These are phyloP conservation scores for Phytophthora megakarya DNA, from an alignment of 352 stramenopile species.

Conservation along the genomic window DNA sequence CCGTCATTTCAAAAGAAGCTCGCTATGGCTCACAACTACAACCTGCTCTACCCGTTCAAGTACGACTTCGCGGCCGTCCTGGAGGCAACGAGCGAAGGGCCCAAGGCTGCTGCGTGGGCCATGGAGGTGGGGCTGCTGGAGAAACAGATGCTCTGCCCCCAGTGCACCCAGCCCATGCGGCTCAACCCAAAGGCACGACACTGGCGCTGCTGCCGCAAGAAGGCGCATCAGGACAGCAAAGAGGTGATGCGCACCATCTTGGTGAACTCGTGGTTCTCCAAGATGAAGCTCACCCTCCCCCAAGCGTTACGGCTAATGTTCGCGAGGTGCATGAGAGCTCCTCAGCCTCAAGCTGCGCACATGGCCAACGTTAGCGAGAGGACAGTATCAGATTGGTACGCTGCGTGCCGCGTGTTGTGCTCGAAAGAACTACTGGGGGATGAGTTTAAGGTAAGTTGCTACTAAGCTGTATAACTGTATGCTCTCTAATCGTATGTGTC, in stretches of 20 bases:
- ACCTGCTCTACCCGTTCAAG: slow-evolving; percentile 3
- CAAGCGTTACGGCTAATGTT: slow-evolving; percentile 7
- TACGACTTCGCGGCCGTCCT: slow-evolving; percentile 12
- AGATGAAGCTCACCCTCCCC: slow-evolving; percentile 8
- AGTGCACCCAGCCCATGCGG: slow-evolving; percentile 1
- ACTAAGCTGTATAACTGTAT: background rate
- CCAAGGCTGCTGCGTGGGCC: background rate
- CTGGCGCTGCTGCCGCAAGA: slow-evolving; percentile 10
- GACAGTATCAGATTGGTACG: too few species aligned
- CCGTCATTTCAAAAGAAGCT: too few species aligned
- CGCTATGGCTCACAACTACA: too few species aligned
- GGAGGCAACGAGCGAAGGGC: slow-evolving; percentile 2
- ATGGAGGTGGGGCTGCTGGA: slow-evolving; percentile 12
- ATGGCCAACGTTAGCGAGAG: slow-evolving; percentile 15
- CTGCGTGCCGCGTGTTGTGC: too few species aligned
- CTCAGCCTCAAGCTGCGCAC: background rate
- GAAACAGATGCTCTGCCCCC: background rate
- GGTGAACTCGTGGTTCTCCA: slow-evolving; percentile 4
- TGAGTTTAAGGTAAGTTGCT: too few species aligned
- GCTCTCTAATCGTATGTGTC: slow-evolving; percentile 7
- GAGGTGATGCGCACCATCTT: slow-evolving; percentile 5
- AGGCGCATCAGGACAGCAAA: background rate
- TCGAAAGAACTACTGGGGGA: too few species aligned
- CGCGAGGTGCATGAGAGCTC: background rate
- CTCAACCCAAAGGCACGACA: background rate